Base-by-base conservation (phyloP, 345 rosid species). In the Garcia nutans region DNA sequence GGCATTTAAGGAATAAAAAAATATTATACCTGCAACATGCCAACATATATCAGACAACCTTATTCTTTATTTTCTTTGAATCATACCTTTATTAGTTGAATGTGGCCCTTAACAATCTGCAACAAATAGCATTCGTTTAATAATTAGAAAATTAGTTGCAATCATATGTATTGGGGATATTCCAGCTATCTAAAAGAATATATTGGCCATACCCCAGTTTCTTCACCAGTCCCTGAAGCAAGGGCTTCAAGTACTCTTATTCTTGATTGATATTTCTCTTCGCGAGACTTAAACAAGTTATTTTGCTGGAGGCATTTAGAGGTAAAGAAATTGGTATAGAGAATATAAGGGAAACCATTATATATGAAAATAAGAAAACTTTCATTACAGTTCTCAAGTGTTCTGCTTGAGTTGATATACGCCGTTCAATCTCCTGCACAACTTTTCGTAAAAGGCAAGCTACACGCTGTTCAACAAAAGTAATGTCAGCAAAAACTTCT, bases 331-430 rank as follows among this genome's bases (percentile, higher is more conserved):
- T 77, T 49, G 7, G 55, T 73, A 71, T 0, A 28, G 52, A 78
- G 75, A 69, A 72, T 41, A 57, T 33, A 37, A 17, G 19, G 59
- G 26, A 69, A 80, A 71, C 19, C 16, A 61, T 52, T 24, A 28
- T 57, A 22, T 2, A 65, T 63, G 41, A 59, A 16, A 28, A 28
- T 20, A 33, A 62, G 33, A 74, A 56, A 56, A 68, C 55, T 60
- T 16, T 64, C 47, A 62, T 82, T 86, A 96, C 99, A 44, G 93
- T 96, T 92, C 93, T 84, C 74, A 96, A 79, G 78, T 92, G 98
- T 41, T 93, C 98, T 56, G 98, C 93, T 86, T 96, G 99, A 76
- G 99, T 96, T 75, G 99, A 91, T 84, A 96, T 90, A 2, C 99
- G 95, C 23, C 97, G 84, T 82, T 91, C 99, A 69, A 96, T 93